phyloP scores from a whole-genome alignment of 805 yeast species.

The Wickerhamomyces alni region DNA sequence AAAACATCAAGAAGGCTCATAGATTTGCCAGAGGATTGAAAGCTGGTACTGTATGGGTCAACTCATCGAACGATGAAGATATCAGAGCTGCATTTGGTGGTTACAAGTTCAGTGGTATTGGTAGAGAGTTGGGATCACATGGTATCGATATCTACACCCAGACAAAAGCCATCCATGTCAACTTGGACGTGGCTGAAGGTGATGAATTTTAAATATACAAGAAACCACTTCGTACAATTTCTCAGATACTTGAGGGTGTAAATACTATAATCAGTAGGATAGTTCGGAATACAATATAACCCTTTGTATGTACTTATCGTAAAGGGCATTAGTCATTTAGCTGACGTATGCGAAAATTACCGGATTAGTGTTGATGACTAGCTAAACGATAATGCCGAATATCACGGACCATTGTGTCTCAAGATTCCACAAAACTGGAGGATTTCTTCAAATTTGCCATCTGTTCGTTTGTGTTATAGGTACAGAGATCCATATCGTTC shows the following conservation, averaged over 20 bases:
- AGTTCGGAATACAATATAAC: too few relatives aligned
- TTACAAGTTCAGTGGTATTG: slow-evolving; percentile 71
- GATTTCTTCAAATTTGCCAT: too few relatives aligned
- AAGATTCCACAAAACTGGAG: too few relatives aligned
- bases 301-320: too few relatives aligned
- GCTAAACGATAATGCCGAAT: not conserved
- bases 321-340: too few relatives aligned
- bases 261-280: too few relatives aligned
- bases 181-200: slow-evolving; percentile 37
- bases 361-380: not conserved
- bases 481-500: too few relatives aligned
- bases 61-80: slow-evolving; percentile 62
- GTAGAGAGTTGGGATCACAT: slow-evolving; percentile 74
- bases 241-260: too few relatives aligned
- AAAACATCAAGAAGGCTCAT: slow-evolving; percentile 61
- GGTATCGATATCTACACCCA: slow-evolving; percentile 70
- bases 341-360: too few relatives aligned
- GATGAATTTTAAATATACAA: not conserved
- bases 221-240: not conserved
- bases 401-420: not conserved
- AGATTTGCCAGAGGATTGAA: slow-evolving; percentile 51
- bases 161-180: slow-evolving; percentile 70
- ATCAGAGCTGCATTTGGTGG: slow-evolving; percentile 76
- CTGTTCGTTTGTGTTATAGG: too few relatives aligned
- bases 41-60: slow-evolving; percentile 68